phyloP scores from a whole-genome alignment of 768 basidiomycete species.

The Trametes maxima region DNA sequence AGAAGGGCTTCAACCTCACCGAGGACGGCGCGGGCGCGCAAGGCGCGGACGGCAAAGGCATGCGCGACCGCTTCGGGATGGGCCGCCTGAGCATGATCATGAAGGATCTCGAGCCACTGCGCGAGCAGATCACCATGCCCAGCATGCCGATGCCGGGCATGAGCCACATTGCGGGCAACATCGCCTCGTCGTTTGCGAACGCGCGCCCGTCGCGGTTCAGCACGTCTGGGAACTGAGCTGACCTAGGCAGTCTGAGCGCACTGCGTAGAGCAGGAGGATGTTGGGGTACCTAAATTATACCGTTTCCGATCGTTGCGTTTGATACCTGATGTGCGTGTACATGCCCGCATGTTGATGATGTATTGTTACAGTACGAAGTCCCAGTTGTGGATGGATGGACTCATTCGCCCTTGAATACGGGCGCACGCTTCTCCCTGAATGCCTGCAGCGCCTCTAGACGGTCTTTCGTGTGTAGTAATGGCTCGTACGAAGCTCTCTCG shows the following conservation, averaged over 20 bases:
- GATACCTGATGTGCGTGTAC: slow-evolving; percentile 5
- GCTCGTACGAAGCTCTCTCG: slow-evolving; percentile 84
- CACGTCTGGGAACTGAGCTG: slow-evolving; percentile 6
- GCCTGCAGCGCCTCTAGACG: slow-evolving; percentile 83
- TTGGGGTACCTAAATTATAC: slow-evolving; percentile 5
- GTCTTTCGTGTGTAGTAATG: slow-evolving; percentile 72
- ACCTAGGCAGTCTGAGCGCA: background rate
- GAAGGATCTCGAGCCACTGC: slow-evolving; percentile 80
- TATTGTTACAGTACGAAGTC: slow-evolving; percentile 6
- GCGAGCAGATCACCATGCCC: slow-evolving; percentile 42
- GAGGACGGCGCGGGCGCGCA: slow-evolving; percentile 39
- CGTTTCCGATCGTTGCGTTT: background rate
- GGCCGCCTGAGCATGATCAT: slow-evolving; percentile 81
- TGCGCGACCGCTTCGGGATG: slow-evolving; percentile 63
- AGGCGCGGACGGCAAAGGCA: slow-evolving; percentile 50
- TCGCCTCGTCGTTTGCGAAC: slow-evolving; percentile 21
- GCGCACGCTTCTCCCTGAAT: slow-evolving; percentile 81
- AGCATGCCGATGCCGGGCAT: slow-evolving; percentile 22
- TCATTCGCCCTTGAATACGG: slow-evolving; percentile 82
- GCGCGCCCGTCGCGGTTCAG: slow-evolving; percentile 22
- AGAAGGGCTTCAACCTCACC: slow-evolving; percentile 73
- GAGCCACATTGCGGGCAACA: slow-evolving; percentile 17
- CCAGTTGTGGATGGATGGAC: background rate
- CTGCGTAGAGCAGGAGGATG: no score
- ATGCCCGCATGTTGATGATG: slow-evolving; percentile 11